Percentiles rank a stretch among this genome's conserved stretches.
These are phyloP conservation scores for Cryptococcus hybrid DNA, from an alignment of 1,284 basidiomycete species.

Conservation along the genomic window DNA sequence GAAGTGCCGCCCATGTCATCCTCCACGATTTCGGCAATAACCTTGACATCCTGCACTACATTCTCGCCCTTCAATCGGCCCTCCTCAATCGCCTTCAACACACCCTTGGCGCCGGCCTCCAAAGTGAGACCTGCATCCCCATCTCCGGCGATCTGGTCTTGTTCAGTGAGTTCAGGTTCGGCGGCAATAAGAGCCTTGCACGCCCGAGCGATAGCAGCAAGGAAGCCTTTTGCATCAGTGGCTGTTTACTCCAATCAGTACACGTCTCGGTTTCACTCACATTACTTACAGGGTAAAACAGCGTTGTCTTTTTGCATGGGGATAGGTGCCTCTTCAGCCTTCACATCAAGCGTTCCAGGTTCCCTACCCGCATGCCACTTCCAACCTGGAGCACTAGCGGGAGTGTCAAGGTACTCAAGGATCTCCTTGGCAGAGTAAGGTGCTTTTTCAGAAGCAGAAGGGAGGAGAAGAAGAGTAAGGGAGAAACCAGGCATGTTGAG, in stretches of 20 bases:
- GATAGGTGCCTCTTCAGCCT: slow-evolving; percentile 16
- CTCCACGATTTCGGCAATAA: slow-evolving; percentile 65
- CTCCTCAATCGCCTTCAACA: slow-evolving; percentile 45
- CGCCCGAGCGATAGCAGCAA: slow-evolving; percentile 58
- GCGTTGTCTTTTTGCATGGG: slow-evolving; percentile 23
- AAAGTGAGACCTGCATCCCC: slow-evolving; percentile 76
- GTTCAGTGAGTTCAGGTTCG: slow-evolving; percentile 83
- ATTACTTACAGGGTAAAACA: slow-evolving; percentile 32
- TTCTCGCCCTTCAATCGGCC: slow-evolving; percentile 60
- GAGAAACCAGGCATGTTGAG: slow-evolving; percentile 96
- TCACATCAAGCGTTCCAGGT: slow-evolving; percentile 27
- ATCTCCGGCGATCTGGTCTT: slow-evolving; percentile 68
- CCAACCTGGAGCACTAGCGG: slow-evolving; percentile 77
- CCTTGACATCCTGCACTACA: slow-evolving; percentile 63
- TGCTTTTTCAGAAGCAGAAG: slow-evolving; percentile 51
- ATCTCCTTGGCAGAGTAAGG: slow-evolving; percentile 55
- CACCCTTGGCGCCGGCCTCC: slow-evolving; percentile 63
- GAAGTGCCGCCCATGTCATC: slow-evolving; percentile 90
- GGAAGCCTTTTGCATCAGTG: slow-evolving; percentile 27
- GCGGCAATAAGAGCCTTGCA: slow-evolving; percentile 67
- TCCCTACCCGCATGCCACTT: slow-evolving; percentile 53
- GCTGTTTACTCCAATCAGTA: slow-evolving; percentile 25
- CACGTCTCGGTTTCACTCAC: neutral
- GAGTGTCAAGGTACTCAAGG: slow-evolving; percentile 73
- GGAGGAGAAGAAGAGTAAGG: slow-evolving; percentile 78